Base-by-base conservation (phyloP, 2,329 filamentous ascomycete species). In the Knoxdaviesia proteae region DNA sequence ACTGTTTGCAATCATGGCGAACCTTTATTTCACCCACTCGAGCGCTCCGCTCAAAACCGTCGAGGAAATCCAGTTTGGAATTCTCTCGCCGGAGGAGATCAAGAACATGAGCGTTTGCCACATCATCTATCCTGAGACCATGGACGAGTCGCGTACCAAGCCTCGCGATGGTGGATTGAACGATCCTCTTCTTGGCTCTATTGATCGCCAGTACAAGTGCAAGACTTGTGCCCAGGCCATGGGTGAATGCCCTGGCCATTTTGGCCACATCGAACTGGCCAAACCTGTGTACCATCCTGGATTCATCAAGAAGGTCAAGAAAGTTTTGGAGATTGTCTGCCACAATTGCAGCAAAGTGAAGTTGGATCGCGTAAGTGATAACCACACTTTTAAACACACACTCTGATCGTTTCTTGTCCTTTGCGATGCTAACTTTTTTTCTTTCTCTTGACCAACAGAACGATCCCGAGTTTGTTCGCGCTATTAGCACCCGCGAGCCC, bases 221-320 rank as follows among this genome's bases (percentile, higher is more conserved):
- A 87, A 82, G 56, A 96, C 92, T 40, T 99, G 90, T 62, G 81
- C 87, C 49, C 87, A 98, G 63, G 80, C 83, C 56, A 94, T 94
- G 73, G 79, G 82, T 49, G 84, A 94, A 58, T 99, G 90, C 60
- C 88, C 90, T 46, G 90, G 90, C 47, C 90, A 99, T 60, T 99
- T 98, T 58, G 90, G 90, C 49, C 92, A 98, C 62, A 98, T 98
- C 54, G 92, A 98, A 64, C 72, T 99, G 51, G 87, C 90, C 37
- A 87, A 84, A 57, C 90, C 92, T 44, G 90, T 98, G 53, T 99
- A 82, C 61, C 90, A 99, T 53, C 65, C 69, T 67, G 90, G 90
- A 55, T 99, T 94, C 63, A 81, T 99, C 65, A 92, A 84, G 61
- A 96, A 96, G 68, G 87, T 94, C 64, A 98, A 99, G 71, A 98